A percentile compares a stretch with the other conserved stretches of the same genome.
Evolutionary conservation across 2,329 filamentous ascomycete genomes (phyloP).

Genomic region (Ophiostoma sp.): DNA sequence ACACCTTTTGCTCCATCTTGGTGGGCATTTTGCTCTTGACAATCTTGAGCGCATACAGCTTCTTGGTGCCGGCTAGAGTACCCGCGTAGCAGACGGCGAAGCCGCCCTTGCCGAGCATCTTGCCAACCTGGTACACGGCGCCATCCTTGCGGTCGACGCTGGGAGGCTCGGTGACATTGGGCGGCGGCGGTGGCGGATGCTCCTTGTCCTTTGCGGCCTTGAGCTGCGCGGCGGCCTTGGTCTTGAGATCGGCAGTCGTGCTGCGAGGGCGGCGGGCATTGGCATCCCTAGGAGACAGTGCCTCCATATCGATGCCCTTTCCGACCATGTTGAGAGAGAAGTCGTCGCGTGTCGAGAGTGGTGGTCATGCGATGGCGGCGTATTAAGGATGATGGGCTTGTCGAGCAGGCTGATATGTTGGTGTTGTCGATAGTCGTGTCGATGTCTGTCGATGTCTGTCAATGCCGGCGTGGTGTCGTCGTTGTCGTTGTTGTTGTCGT

Average conservation of each 20-base stretch:
- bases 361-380: not conserved
- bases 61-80: conserved; percentile 59
- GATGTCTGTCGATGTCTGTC: not conserved
- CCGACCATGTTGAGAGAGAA: conserved; percentile 37
- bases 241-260: conserved; percentile 45
- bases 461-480: not conserved
- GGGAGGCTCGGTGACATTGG: conserved; percentile 55
- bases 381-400: not conserved
- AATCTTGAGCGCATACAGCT: conserved; percentile 72
- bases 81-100: conserved; percentile 79
- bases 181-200: conserved; percentile 59
- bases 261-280: conserved; percentile 53
- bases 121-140: conserved; percentile 67
- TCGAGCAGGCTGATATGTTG: not conserved
- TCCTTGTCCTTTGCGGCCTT: conserved; percentile 60
- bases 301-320: conserved; percentile 55
- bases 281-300: conserved; percentile 59
- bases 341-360: not conserved
- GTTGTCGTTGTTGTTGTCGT: conserved; percentile 13
- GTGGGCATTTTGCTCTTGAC: conserved; percentile 76
- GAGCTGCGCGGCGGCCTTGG: conserved; percentile 48
- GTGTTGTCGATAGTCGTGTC: conserved; percentile 8
- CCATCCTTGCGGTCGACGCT: conserved; percentile 65
- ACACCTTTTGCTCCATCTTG: conserved; percentile 79
- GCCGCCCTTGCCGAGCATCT: conserved; percentile 71